Evolutionary conservation across 2,329 filamentous ascomycete species (phyloP), one percentile per base, ranked within the genome.

Genomic region (Diaporthe longicolla): DNA sequence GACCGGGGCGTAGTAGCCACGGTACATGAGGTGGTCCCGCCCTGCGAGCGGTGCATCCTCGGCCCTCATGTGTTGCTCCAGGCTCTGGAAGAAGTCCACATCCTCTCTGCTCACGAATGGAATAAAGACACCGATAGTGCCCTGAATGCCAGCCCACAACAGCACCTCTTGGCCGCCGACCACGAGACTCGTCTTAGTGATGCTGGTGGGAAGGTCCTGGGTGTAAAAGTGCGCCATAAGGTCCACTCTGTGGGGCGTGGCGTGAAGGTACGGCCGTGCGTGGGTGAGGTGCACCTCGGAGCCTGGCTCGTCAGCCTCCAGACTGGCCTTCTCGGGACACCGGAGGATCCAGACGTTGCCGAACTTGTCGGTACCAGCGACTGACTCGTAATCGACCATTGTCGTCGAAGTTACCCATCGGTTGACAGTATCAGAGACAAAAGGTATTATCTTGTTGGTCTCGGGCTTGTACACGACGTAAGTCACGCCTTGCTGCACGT

Each of bases 341-440:
- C 97, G 93, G 40, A 99, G 88, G 58, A 99, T 90, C 92, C 95
- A 99, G 21, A 99, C 84, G 79, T 99, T 99, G 75, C 97, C 97
- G 77, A 99, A 99, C 81, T 98, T 98, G 85, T 99, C 97, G 48
- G 96, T 96, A 48, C 96, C 97, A 3, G 95, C 95, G 32, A 94
- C 92, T 1, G 97, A 97, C 82, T 99, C 97, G 83, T 99, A 99
- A 84, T 99, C 97, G 2, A 98, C 92, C 95, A 99, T 98, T 3
- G 95, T 90, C 0, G 94, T 93, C 78, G 94, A 94, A 0, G 95
- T 97, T 1, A 95, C 97, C 94, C 95, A 98, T 43, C 97, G 92
- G 68, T 95, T 89, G 75, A 98, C 89, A 9, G 92, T 93, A 81
- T 99, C 97, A 81, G 99, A 97, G 24, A 90, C 94, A 79, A 99